Evolutionary conservation across 2,329 filamentous ascomycete genomes (phyloP).

Genomic region (Chaetomiaceae sp.): DNA sequence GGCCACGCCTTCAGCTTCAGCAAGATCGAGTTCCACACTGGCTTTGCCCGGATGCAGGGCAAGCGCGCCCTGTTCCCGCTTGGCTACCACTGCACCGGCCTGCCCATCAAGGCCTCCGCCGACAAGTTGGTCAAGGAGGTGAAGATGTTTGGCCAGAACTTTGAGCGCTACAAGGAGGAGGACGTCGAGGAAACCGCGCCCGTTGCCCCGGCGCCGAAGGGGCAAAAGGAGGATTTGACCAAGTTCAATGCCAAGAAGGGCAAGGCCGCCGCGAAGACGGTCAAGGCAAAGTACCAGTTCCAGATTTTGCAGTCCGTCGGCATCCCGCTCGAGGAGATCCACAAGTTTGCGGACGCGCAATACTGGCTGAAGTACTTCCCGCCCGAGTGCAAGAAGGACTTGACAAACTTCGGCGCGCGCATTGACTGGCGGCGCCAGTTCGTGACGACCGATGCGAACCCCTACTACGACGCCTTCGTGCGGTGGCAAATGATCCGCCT

Average conservation of each 20-base stretch:
- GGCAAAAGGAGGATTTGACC: slow-evolving; percentile 69
- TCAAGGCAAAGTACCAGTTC: slow-evolving; percentile 93
- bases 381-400: slow-evolving; percentile 68
- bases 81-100: slow-evolving; percentile 93
- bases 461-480: slow-evolving; percentile 93
- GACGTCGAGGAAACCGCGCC: slow-evolving; percentile 43
- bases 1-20: slow-evolving; percentile 88
- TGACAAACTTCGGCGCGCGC: slow-evolving; percentile 75
- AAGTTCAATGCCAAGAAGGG: slow-evolving; percentile 92
- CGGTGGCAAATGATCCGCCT: slow-evolving; percentile 96
- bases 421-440: slow-evolving; percentile 93
- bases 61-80: slow-evolving; percentile 82
- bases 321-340: slow-evolving; percentile 80
- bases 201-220: slow-evolving; percentile 58
- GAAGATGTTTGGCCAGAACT: slow-evolving; percentile 79
- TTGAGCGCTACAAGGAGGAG: slow-evolving; percentile 65
- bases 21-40: slow-evolving; percentile 88
- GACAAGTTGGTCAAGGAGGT: slow-evolving; percentile 93
- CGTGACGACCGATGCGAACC: slow-evolving; percentile 93
- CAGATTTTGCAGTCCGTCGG: slow-evolving; percentile 85
- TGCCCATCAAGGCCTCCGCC: slow-evolving; percentile 96
- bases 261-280: slow-evolving; percentile 83
- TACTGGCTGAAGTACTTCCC: slow-evolving; percentile 77
- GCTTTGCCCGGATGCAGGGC: slow-evolving; percentile 85
- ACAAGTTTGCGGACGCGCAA: slow-evolving; percentile 84